Percentiles rank a stretch among this genome's conserved stretches.
Evolutionary conservation across 306 rosid genomes (phyloP).

Genomic region (Prunus mongolica): DNA sequence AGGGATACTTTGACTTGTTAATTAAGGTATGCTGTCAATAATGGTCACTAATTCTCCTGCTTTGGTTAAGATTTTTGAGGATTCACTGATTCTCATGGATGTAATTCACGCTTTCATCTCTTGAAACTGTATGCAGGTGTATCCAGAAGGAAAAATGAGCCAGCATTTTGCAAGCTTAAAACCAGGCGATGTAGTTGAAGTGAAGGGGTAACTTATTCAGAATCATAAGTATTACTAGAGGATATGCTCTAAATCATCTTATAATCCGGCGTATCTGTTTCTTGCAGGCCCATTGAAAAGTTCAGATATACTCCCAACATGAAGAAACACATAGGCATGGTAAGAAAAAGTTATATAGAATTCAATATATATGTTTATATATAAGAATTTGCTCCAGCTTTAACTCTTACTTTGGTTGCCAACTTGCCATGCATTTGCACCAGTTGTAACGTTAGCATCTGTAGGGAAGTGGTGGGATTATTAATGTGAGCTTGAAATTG

Average conservation of each 20-base stretch:
- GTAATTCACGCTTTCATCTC: slow-evolving; percentile 6
- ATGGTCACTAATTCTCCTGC: slow-evolving; percentile 5
- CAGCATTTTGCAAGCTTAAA: slow-evolving; percentile 96
- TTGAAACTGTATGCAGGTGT: slow-evolving; percentile 52
- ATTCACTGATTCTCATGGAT: slow-evolving; percentile 1
- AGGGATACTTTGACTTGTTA: slow-evolving; percentile 90
- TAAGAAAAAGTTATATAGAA: slow-evolving; percentile 29
- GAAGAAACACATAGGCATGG: slow-evolving; percentile 99
- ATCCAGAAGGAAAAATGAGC: slow-evolving; percentile 97
- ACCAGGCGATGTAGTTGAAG: slow-evolving; percentile 94
- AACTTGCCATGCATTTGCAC: neutral
- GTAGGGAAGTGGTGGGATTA: slow-evolving; percentile 10
- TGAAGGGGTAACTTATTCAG: slow-evolving; percentile 73
- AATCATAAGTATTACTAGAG: slow-evolving; percentile 8
- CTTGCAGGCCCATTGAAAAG: slow-evolving; percentile 90
- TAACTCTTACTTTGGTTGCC: neutral
- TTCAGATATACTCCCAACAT: slow-evolving; percentile 84
- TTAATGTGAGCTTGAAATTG: neutral
- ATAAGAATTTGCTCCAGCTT: neutral
- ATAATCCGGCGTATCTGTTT: slow-evolving; percentile 15
- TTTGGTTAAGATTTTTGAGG: neutral
- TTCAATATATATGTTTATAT: neutral
- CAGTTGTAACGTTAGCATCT: neutral
- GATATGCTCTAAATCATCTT: slow-evolving; percentile 22
- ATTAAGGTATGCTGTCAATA: slow-evolving; percentile 63